Conservation (phyloP, 176 grass and related monocot species). For the Oryza coarctata region DNA sequence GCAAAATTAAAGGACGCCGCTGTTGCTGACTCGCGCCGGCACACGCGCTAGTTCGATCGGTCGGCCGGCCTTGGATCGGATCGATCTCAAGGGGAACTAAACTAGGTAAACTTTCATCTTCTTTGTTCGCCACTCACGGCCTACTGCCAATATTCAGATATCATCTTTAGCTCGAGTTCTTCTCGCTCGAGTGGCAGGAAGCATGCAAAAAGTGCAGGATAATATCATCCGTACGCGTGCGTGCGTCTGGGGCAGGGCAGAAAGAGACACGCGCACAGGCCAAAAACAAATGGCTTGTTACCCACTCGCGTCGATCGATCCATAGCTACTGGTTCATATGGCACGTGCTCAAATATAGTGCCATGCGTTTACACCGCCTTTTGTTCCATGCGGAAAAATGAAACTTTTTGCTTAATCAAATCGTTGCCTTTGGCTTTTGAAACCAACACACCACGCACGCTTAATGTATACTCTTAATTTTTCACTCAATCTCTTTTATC, state of each 20-base stretch:
- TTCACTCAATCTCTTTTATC: no score
- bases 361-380: conserved; percentile 11
- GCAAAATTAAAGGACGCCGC: conserved; percentile 15
- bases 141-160: not conserved
- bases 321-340: conserved; percentile 10
- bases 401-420: not conserved
- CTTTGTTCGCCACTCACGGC: not conserved
- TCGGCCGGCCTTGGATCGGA: not conserved
- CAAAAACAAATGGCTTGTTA: not conserved
- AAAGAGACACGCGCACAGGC: not conserved
- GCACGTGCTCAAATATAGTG: not conserved
- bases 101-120: not conserved
- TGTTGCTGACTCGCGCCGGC: conserved; percentile 35
- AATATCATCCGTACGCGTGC: no score
- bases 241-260: not conserved
- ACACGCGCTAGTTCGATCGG: not conserved
- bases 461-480: no score
- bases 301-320: not conserved
- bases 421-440: not conserved
- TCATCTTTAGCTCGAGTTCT: not conserved
- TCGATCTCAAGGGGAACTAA: no score
- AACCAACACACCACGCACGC: not conserved
- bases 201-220: not conserved
- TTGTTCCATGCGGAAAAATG: not conserved
- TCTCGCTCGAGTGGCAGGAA: not conserved